Evolutionary conservation across 176 grass and related monocot genomes (phyloP).

Genomic region (Oropetium thomaeum): DNA sequence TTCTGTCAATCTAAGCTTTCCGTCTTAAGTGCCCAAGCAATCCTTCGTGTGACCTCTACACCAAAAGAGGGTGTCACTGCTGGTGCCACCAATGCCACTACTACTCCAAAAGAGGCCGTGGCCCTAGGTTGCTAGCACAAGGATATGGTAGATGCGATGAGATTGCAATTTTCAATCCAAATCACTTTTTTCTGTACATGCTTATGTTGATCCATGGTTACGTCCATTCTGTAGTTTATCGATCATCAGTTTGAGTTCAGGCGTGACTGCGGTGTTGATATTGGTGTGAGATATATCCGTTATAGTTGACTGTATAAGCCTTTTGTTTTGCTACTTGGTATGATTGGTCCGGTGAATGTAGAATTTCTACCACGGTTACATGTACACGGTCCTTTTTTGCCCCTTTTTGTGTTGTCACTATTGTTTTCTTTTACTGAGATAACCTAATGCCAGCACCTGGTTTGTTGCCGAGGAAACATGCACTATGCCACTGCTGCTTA

Average conservation of each 20-base stretch:
- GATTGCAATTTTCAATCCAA: slow-evolving; percentile 8
- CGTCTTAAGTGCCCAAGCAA: slow-evolving; percentile 65
- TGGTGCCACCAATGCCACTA: slow-evolving; percentile 48
- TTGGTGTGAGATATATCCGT: slow-evolving; percentile 32
- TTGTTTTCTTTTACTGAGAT: not conserved
- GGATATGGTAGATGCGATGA: slow-evolving; percentile 22
- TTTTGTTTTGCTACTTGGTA: slow-evolving; percentile 25
- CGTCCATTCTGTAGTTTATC: not conserved
- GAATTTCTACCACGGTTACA: slow-evolving; percentile 20
- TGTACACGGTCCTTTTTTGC: not conserved
- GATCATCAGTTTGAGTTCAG: slow-evolving; percentile 14
- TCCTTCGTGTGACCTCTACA: slow-evolving; percentile 70
- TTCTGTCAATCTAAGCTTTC: slow-evolving; percentile 85
- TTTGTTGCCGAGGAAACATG: not conserved
- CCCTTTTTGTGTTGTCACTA: not conserved
- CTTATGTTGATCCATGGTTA: slow-evolving; percentile 22
- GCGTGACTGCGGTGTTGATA: slow-evolving; percentile 42
- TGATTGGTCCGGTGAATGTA: slow-evolving; percentile 34
- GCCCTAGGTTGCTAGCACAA: slow-evolving; percentile 48
- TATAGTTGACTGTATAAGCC: slow-evolving; percentile 33
- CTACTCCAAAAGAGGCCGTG: slow-evolving; percentile 54
- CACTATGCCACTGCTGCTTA: not conserved
- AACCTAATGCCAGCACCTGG: not conserved
- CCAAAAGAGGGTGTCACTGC: slow-evolving; percentile 48
- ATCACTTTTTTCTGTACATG: slow-evolving; percentile 56